Base-by-base conservation (phyloP, 352 stramenopile species). In the Lagenidium sp. region DNA sequence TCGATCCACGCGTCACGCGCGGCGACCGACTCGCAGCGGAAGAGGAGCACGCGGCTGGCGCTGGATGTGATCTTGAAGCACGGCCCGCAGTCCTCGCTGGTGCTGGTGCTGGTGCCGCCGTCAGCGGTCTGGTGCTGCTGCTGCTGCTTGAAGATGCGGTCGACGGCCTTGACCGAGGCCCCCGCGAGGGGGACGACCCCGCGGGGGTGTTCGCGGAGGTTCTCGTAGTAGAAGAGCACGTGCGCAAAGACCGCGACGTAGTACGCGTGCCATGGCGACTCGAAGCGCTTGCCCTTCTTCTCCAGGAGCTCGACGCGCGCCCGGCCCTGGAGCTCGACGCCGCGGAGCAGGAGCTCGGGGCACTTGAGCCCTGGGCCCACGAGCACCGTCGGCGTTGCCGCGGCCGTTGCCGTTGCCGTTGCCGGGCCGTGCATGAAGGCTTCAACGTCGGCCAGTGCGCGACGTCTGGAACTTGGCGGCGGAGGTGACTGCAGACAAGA, bases 11-110 rank as follows among this genome's bases (percentile, higher is more conserved):
- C 34, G 26, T 37, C 39, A 24, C 55, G 55, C 19, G 35, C 30
- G 8, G 24, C 15, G n/a, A 53, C 39, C 11, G 44, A 46, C 20
- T 46, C 41, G 34, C 57, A 62, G 15, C 62, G 53, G 42, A 72
- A 72, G 25, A 72, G 55, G 19, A 72, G 32, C 19, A 67, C 60
- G 20, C 62, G 62, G 32, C 59, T 34, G 22, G 60, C 55, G 24
- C 50, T 58, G 18, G 57, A 60, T 15, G 59, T 72, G 44, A 72
- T 29, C 46, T 72, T 72, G 37, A 62, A 72, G 51, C 62, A 72
- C 36, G 57, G 57, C 5, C 62, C 62, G 29, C 60, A 70, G 13
- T 70, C 48, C 39, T 66, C 55, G 3, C 42, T 41, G 22, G 49
- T 41, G 24, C 63, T 48, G 13, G 37, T 36, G n/a, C n/a, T n/a